Base-by-base conservation (phyloP, 805 yeast species). In the Metschnikowia matae region DNA sequence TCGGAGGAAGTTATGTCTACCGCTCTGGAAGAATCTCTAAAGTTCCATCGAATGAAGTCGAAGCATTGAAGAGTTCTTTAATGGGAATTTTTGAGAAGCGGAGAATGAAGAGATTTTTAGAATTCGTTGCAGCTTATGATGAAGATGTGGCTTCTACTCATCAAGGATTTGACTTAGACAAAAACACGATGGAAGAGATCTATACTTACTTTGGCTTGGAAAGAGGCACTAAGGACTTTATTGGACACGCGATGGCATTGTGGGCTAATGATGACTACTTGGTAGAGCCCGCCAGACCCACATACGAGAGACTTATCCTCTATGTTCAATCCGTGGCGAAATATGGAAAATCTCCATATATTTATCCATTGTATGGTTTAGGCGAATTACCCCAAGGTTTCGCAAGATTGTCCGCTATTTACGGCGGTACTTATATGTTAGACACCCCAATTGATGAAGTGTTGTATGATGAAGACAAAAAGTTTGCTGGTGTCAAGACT, bases 361-460 rank as follows among this genome's bases (percentile, higher is more conserved):
- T 94, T 54, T 94, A 94, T 66, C 99, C 99, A 44, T 75, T 92
- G 62, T 94, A 94, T 65, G 99, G 99, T 6, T 79, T 94, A 51
- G 99, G 99, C 47, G 99, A 94, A 70, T 78, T 94, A 53, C 99
- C 99, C n/a, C 99, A 94, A 73, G 99, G 97, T 7, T 94, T 94
- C 74, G 97, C 98, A 10, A 81, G 99, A 67, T 81, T 94, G 54
- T 85, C 96, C 47, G 99, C 99, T 23, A 92, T 94, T 58, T 90
- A 94, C 65, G 99, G 99, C 56, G 99, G 99, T 63, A 92, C 98
- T 17, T 94, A 90, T 67, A 94, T 94, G 99, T 81, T 94, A 64
- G 96, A 90, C 66, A 92, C 96, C 32, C 97, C 97, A 44, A 83
- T 94, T 55, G 96, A 94, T 54, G 96, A 92, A 71, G 79, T 91